phyloP scores from a whole-genome alignment of 257 asterid species.

The Plectranthus barbatus region DNA sequence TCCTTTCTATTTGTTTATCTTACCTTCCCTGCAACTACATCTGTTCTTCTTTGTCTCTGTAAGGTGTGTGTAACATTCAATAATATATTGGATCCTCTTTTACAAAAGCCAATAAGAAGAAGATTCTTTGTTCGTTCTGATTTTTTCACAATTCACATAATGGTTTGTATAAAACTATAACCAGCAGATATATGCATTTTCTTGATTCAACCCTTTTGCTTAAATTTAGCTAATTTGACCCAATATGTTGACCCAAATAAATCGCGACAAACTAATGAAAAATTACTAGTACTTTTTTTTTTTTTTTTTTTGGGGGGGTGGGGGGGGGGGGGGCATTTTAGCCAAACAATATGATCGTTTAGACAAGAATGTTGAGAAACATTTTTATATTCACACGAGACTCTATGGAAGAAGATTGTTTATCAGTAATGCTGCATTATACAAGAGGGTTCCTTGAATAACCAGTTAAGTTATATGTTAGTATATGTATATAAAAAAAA shows the following conservation, averaged over 20 bases:
- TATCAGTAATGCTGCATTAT: background rate
- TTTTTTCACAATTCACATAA: too few relatives aligned
- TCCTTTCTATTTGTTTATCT: background rate
- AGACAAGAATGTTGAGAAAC: background rate
- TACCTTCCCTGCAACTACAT: background rate
- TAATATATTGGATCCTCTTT: background rate
- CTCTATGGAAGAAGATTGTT: background rate
- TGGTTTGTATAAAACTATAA: background rate
- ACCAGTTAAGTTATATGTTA: slow-evolving; percentile 2
- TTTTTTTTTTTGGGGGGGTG: too few relatives aligned
- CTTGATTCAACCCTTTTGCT: too few relatives aligned
- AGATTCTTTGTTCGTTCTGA: background rate
- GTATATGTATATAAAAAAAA: background rate
- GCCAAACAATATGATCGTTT: too few relatives aligned
- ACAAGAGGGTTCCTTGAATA: slow-evolving; percentile 8
- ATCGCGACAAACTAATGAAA: too few relatives aligned
- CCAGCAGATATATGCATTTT: too few relatives aligned
- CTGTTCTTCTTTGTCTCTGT: background rate
- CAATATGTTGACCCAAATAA: too few relatives aligned
- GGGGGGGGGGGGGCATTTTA: too few relatives aligned
- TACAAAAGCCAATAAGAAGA: background rate
- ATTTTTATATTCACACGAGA: slow-evolving; percentile 12
- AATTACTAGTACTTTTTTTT: too few relatives aligned
- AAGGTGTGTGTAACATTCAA: background rate
- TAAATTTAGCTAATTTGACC: too few relatives aligned